Evolutionary conservation across 768 basidiomycete species (phyloP), one percentile per base, ranked within the genome.

Genomic region (Russula earlei): DNA sequence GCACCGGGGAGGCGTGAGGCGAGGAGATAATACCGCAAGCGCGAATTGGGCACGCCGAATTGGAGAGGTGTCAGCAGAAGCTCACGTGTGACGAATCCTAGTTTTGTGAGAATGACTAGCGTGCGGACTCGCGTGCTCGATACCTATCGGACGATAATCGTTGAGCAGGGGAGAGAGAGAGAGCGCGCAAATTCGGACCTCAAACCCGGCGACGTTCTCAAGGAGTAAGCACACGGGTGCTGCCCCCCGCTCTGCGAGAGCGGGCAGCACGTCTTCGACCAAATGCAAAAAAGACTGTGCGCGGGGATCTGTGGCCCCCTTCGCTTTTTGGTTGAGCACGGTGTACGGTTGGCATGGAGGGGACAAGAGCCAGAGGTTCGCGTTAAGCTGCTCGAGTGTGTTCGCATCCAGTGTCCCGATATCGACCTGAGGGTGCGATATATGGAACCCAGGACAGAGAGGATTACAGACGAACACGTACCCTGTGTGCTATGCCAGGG

Each of bases 331-430:
- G 64, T 87, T 89, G 49, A 91, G 71, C 2, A 87, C 78, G 0
- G 89, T 90, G 63, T 90, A 91, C 0, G 89, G 89, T 64, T 91
- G 88, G 66, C 88, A 91, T 7, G 87, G 81, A 5, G 88, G 89
- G 0, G 88, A 90, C 43, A 89, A 68, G 17, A 91, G 76, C 88
- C 89, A 91, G 5, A 88, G 66, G 58, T 82, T 68, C 17, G 85
- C 83, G 50, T 77, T 57, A 24, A 78, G 69, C 19, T 62, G 54
- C 12, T 74, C 70, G 6, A 91, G 68, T 15, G 72, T 68, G 2
- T 68, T 44, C 1, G 82, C 75, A 5, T 75, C 72, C 22, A 91
- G 72, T 0, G 71, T 74, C 14, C 75, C 74, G 41, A 91, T 87
- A 65, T 90, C 85, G 31, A 65, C 51, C 73, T 74, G 79, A 80